Conservation (phyloP, 2,329 filamentous ascomycete species). For the Cladosporium sp. region DNA sequence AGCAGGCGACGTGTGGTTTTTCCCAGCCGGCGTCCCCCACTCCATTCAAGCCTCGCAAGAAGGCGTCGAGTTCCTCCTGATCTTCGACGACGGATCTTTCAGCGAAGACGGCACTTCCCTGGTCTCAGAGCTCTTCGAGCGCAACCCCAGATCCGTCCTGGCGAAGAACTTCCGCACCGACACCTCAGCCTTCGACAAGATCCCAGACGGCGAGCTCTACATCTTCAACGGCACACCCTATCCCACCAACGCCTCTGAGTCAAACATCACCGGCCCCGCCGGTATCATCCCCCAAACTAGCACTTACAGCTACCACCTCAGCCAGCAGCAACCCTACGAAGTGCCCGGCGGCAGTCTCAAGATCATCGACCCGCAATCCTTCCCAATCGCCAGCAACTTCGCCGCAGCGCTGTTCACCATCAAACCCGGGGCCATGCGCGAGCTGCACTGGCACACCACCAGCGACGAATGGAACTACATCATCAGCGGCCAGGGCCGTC, state of each 20-base stretch:
- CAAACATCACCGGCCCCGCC: constrained; percentile 44
- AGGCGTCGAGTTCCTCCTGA: constrained; percentile 61
- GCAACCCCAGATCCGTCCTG: constrained; percentile 42
- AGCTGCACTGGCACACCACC: constrained; percentile 65
- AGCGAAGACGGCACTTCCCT: constrained; percentile 63
- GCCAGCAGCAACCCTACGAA: constrained; percentile 51
- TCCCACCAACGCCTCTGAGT: constrained; percentile 38
- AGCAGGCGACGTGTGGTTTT: constrained; percentile 32
- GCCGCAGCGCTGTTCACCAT: constrained; percentile 60
- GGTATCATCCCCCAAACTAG: constrained; percentile 35
- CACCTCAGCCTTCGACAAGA: constrained; percentile 38
- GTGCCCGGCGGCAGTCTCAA: constrained; percentile 60
- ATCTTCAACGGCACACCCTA: constrained; percentile 45
- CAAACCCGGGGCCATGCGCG: constrained; percentile 64
- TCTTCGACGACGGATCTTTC: constrained; percentile 62
- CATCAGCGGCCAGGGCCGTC: constrained; percentile 56
- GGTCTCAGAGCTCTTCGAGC: constrained; percentile 43
- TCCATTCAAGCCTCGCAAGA: constrained; percentile 48
- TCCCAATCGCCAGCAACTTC: constrained; percentile 59
- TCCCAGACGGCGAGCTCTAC: constrained; percentile 43
- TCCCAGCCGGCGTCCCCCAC: constrained; percentile 35
- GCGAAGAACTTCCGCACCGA: constrained; percentile 48
- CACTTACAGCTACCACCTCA: constrained; percentile 48
- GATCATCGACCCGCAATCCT: constrained; percentile 59
- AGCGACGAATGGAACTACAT: constrained; percentile 66